Base-by-base conservation (phyloP, 73 alveolate species). In the Paramecium sonneborni region DNA sequence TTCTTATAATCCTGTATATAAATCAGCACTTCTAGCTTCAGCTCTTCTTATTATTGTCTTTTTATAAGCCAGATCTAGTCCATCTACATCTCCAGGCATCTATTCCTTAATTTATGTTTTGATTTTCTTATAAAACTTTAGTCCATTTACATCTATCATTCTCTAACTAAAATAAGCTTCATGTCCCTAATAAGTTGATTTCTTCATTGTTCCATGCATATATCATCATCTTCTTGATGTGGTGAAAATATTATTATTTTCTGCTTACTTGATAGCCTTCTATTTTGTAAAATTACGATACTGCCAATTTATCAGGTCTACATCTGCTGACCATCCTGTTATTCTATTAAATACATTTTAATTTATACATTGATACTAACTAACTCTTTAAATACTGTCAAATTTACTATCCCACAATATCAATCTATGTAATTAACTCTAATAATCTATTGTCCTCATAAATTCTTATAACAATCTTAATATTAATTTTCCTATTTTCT, bases 181-280 rank as follows among this genome's bases (percentile, higher is more conserved):
- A 57, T 92, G 96, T 15, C 96, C 96, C 48, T 92, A 43, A 57
- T 92, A n/a, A 2, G 91, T 92, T 26, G 88, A 79, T 58, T 85
- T 92, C 18, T 87, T 44, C 94, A 92, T 67, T 7, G 96, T 92
- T 37, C 96, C 94, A 92, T 92, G 48, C 93, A 92, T 14, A 92
- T 92, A 0, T 87, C 96, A 76, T 92, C 96, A 76, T 92, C 96
- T 87, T 92, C 96, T 30, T 94, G 96, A 72, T 92, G 96, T 44
- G 96, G 96, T 38, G 96, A 92, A 93, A 92, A 92, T 48, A 92
- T 69, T 23, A 92, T 62, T 28, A 92, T 85, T 35, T 85, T 92
- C 92, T 92, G 55, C 34, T 39, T 39, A 41, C 35, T n/a, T 69
- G 4, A 35, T 39, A 41, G 94, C 76, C 11, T 57, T 68, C 72